Conservation (phyloP, 805 yeast genomes). For the Huiozyma sinensis region DNA sequence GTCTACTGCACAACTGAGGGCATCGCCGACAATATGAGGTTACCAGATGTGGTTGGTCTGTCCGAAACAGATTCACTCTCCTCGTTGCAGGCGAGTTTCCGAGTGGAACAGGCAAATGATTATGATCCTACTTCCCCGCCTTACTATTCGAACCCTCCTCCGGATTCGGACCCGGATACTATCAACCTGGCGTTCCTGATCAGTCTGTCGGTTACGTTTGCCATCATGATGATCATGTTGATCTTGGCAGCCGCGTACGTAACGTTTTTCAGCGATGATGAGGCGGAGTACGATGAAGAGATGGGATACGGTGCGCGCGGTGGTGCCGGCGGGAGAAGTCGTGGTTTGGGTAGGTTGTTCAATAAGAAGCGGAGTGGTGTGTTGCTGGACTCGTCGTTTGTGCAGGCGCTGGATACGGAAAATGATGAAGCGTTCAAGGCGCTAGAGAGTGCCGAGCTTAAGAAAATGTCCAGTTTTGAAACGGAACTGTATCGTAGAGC, state of each 20-base stretch:
- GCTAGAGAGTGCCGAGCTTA: constrained; percentile 17
- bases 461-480: constrained; percentile 25
- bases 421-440: constrained; percentile 21
- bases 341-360: constrained; percentile 16
- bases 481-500: constrained; percentile 24
- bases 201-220: constrained; percentile 27
- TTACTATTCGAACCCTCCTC: constrained; percentile 9
- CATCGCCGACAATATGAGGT: too few species aligned
- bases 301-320: constrained; percentile 4
- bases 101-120: too few species aligned
- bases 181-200: constrained; percentile 26
- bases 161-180: constrained; percentile 21
- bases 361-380: constrained; percentile 19
- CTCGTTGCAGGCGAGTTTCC: too few species aligned
- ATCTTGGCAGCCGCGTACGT: constrained; percentile 25
- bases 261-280: constrained; percentile 26
- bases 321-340: constrained; percentile 7
- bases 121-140: too few species aligned
- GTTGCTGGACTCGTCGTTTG: constrained; percentile 22
- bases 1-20: too few species aligned
- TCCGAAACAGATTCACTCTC: too few species aligned
- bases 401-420: constrained; percentile 18
- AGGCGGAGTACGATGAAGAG: constrained; percentile 27
- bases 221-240: constrained; percentile 23
- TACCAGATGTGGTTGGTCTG: too few species aligned